These are phyloP conservation scores for Plasmodium billcollinsi DNA, from an alignment of 169 alveolate genomes.

Conservation along the genomic window DNA sequence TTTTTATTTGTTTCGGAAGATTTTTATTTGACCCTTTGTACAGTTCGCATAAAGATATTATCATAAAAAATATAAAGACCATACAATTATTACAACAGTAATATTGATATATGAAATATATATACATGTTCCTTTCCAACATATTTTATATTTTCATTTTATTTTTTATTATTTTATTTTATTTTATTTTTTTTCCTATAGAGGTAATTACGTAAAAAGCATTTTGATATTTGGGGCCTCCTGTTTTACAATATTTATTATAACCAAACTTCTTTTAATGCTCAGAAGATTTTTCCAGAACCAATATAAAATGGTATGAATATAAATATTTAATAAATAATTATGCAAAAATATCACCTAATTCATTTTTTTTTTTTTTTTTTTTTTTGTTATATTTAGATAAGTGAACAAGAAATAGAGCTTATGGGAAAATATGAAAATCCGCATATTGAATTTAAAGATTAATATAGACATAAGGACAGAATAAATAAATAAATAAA, in stretches of 20 bases:
- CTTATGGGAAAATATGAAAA: constrained; percentile 58
- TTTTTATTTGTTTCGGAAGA: constrained; percentile 3
- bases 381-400: constrained; percentile 16
- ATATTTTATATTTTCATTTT: not conserved
- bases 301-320: constrained; percentile 57
- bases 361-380: not conserved
- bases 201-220: constrained; percentile 45
- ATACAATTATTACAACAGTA: constrained; percentile 45
- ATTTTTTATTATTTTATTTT: no score
- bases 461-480: not conserved
- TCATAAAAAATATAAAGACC: constrained; percentile 45
- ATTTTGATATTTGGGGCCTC: constrained; percentile 47
- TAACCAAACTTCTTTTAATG: constrained; percentile 32
- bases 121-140: not conserved
- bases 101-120: not conserved
- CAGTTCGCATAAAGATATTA: constrained; percentile 62
- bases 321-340: constrained; percentile 1
- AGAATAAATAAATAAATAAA: no score
- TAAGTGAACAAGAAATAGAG: constrained; percentile 67
- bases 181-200: not conserved
- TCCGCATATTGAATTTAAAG: constrained; percentile 71
- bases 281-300: constrained; percentile 59
- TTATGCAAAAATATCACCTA: not conserved
- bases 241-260: constrained; percentile 25
- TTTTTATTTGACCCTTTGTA: constrained; percentile 50